phyloP scores from a whole-genome alignment of 78 protist genomes.

The Dictyostelium intermedium region DNA sequence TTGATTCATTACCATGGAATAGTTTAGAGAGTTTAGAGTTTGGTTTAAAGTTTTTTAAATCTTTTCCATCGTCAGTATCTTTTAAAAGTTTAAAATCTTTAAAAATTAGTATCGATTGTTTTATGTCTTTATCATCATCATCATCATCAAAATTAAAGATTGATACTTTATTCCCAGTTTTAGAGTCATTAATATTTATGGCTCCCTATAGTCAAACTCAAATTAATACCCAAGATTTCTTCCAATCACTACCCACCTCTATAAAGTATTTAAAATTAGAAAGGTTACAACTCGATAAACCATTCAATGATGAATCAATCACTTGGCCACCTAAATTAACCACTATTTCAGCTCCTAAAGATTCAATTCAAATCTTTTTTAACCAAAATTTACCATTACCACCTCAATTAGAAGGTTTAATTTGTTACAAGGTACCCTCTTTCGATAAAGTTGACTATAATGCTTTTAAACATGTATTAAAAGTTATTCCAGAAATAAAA shows the following conservation, averaged over 20 bases:
- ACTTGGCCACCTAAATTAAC: not conserved
- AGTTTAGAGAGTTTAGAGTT: not conserved
- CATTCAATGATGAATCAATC: not conserved
- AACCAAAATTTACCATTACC: not conserved
- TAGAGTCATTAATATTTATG: not conserved
- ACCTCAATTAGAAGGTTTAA: not conserved
- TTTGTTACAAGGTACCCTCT: not conserved
- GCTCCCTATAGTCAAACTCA: not conserved
- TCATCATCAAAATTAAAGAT: no score
- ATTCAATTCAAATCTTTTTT: no score
- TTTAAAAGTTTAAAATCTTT: no score
- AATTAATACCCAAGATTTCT: not conserved
- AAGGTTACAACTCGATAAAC: not conserved
- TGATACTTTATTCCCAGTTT: not conserved
- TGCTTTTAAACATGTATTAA: no score
- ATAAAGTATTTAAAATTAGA: not conserved
- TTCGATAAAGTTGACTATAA: not conserved
- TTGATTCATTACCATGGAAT: not conserved
- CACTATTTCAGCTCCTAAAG: not conserved
- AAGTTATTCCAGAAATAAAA: not conserved
- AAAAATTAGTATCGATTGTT: not conserved
- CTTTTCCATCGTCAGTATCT: not conserved
- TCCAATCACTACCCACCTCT: not conserved
- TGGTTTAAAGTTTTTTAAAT: not conserved
- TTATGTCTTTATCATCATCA: not conserved